Base-by-base conservation (phyloP, 768 basidiomycete species). In the Obba rivulosa region DNA sequence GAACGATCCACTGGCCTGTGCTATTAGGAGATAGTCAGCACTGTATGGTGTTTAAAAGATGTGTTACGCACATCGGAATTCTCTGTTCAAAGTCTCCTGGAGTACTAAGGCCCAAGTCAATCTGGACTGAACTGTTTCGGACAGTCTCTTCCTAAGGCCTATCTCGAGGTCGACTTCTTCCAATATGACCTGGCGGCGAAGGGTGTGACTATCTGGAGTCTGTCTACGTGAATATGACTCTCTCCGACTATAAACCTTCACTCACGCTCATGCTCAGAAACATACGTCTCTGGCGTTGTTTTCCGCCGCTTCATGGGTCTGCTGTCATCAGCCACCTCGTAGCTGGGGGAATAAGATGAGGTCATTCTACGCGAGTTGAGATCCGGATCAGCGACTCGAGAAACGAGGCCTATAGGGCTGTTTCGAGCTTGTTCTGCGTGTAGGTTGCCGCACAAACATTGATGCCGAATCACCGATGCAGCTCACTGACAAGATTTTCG, bases 141-240 rank as follows among this genome's bases (percentile, higher is more conserved):
- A 62, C 39, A 77, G 60, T 18, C 73, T 66, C 47, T 69, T 56
- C 34, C 74, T 66, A 17, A 77, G 54, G 17, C 68, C 60, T 17
- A 78, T 65, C 49, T 77, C 75, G 34, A 75, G 56, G 53, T 69
- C 64, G 2, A 77, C 46, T 49, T 77, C 76, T 34, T 77, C 69
- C 8, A 66, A 53, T 13, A 68, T 41, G 1, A 69, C 41, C 41
- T 61, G 63, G 34, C 50, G 54, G 4, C 17, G 10, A 18, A 43
- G 43, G 5, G 54, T 54, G 13, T 13, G 20, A 31, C 45, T 25
- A 22, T 41, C 48, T 51, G 40, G 8, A 36, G 8, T 11, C 13
- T 13, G 17, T 45, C 14, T 41, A 18, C 22, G 40, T 17, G 24
- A 10, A 8, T 21, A 7, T n/a, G 14, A 31, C 10, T 31, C 25